These are phyloP conservation scores for Aspergillus campestris DNA, from an alignment of 495 filamentous ascomycete genomes.

Conservation along the genomic window DNA sequence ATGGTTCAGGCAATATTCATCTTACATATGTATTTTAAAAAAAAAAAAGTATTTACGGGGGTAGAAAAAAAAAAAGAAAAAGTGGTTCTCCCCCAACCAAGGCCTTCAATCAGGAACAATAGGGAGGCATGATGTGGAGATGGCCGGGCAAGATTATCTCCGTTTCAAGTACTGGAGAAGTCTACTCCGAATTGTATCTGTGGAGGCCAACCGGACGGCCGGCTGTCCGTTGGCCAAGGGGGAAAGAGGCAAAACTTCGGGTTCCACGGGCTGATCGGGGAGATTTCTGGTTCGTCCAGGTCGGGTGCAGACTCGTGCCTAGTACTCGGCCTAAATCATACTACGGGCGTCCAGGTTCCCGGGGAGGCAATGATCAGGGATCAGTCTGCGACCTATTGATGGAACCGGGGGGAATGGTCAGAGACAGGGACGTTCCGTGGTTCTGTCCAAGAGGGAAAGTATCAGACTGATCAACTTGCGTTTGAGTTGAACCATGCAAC, in stretches of 20 bases:
- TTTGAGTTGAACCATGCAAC: too few species aligned
- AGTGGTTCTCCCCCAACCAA: not conserved
- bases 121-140: not conserved
- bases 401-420: too few species aligned
- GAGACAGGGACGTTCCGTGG: too few species aligned
- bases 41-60: not conserved
- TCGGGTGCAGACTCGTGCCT: conserved; percentile 4
- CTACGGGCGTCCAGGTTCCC: conserved; percentile 5
- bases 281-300: conserved; percentile 3
- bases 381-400: too few species aligned
- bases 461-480: too few species aligned
- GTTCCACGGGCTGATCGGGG: conserved; percentile 9
- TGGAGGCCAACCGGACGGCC: not conserved
- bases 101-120: not conserved
- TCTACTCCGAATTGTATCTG: too few species aligned
- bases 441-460: too few species aligned
- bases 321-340: conserved; percentile 2
- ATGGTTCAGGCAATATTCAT: too few species aligned
- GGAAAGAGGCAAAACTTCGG: conserved; percentile 4
- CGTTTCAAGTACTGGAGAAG: conserved; percentile 4
- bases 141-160: conserved; percentile 1
- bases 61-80: not conserved
- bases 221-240: not conserved
- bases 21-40: too few species aligned
- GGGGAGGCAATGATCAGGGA: not conserved